phyloP scores from a whole-genome alignment of 176 grass and related monocot genomes.

The Aegilops bicornis region DNA sequence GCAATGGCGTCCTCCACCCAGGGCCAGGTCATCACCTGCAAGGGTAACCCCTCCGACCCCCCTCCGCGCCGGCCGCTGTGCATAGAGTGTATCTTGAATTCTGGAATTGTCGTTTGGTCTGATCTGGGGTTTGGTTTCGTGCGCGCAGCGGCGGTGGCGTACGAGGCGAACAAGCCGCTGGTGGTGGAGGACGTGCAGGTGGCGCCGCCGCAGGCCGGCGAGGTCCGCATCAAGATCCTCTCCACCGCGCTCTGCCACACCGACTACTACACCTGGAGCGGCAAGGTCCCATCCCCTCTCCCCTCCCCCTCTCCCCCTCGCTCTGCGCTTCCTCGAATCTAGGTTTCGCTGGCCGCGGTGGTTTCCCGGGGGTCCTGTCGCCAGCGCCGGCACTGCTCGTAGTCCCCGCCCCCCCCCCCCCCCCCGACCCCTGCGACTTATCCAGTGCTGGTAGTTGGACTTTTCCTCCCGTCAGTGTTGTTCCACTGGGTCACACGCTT shows the following conservation, averaged over 20 bases:
- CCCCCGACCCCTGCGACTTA: not conserved
- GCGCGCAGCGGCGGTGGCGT: constrained; percentile 82
- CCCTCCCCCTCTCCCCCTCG: not conserved
- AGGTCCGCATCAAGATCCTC: constrained; percentile 92
- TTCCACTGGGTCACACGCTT: not conserved
- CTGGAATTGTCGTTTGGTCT: not conserved
- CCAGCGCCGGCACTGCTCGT: not conserved
- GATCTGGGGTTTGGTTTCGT: constrained; percentile 15
- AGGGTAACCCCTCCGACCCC: constrained; percentile 49
- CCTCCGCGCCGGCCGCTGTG: not conserved
- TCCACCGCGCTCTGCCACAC: constrained; percentile 96
- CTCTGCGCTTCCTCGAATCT: constrained; percentile 14
- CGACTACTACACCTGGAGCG: constrained; percentile 98
- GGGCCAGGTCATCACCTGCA: constrained; percentile 98
- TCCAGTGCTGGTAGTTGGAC: not conserved
- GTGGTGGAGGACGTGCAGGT: constrained; percentile 97
- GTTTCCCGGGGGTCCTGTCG: not conserved
- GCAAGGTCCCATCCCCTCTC: constrained; percentile 51
- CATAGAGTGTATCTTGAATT: no score
- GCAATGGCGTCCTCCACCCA: constrained; percentile 58
- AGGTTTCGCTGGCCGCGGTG: constrained; percentile 17
- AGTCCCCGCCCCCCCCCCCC: not conserved
- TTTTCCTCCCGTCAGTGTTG: not conserved
- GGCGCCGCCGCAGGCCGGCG: constrained; percentile 94
- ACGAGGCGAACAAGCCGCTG: constrained; percentile 80